phyloP scores from a whole-genome alignment of 2,329 filamentous ascomycete genomes.

The Microascus cirrosus region DNA sequence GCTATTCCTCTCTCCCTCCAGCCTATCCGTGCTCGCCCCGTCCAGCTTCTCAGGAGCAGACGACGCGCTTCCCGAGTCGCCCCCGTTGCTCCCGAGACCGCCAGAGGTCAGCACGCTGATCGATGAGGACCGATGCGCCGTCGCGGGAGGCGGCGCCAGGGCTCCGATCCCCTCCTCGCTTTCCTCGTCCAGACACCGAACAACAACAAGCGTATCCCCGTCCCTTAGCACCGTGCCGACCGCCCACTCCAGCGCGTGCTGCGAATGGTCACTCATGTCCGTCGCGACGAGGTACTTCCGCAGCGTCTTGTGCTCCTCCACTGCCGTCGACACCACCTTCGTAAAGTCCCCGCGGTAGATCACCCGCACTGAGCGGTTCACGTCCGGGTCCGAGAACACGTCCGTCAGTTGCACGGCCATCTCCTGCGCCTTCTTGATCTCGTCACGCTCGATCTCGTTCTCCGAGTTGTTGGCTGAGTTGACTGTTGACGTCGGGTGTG shows the following conservation, averaged over 20 bases:
- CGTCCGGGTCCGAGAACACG: slow-evolving; percentile 63
- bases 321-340: slow-evolving; percentile 64
- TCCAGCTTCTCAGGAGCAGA: slow-evolving; percentile 15
- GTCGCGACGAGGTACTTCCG: slow-evolving; percentile 94
- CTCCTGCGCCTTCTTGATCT: slow-evolving; percentile 80
- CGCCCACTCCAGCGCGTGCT: slow-evolving; percentile 93
- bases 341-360: slow-evolving; percentile 81
- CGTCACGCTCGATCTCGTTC: slow-evolving; percentile 70
- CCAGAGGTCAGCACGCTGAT: slow-evolving; percentile 9
- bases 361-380: slow-evolving; percentile 75
- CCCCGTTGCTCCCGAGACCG: slow-evolving; percentile 5
- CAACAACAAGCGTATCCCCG: slow-evolving; percentile 84
- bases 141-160: background rate
- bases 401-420: slow-evolving; percentile 71
- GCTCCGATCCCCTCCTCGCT: slow-evolving; percentile 24
- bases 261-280: slow-evolving; percentile 86
- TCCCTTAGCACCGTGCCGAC: slow-evolving; percentile 90
- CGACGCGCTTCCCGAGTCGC: slow-evolving; percentile 21
- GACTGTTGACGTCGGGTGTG: slow-evolving; percentile 40
- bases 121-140: slow-evolving; percentile 5
- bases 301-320: slow-evolving; percentile 66
- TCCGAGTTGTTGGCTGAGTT: slow-evolving; percentile 64
- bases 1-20: slow-evolving; percentile 68
- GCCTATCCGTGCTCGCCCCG: slow-evolving; percentile 37
- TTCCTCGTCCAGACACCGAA: slow-evolving; percentile 92